Evolutionary conservation across 129 eudicot species (phyloP), one percentile per base, ranked within the genome.

Genomic region (Lonicera japonica): DNA sequence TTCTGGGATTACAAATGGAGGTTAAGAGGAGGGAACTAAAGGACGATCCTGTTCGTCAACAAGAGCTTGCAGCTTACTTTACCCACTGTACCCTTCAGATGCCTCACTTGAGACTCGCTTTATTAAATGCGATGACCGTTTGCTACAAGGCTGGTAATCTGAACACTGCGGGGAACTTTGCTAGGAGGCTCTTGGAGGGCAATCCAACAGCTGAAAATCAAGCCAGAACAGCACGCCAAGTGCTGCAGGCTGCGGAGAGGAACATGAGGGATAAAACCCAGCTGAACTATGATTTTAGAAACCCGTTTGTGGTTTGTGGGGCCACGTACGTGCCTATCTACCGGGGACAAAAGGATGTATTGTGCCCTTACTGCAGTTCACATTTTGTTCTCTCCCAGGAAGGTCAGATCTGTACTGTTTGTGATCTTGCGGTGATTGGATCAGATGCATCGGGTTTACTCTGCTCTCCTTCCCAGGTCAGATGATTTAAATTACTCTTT

Each of bases 21-120:
- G 64, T 67, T 21, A 67, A 67, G 61, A 67, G 72, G 29, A 67
- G 56, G 20, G 72, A 67, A 57, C 1, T 58, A 13, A 67, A 45
- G 54, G 72, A 67, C 21, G 25, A 56, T 43, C 64, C 57, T 12
- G 72, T 56, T 21, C 72, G 57, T 24, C 64, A 67, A 13, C 72
- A 67, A 14, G 72, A 67, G 72, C 64, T 67, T 24, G 72, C 72
- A 43, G 72, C 72, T n/a, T 67, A 67, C 20, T 67, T 67, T 56
- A 67, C 72, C 4, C 72, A 67, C 25, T 67, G 72, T 43, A 67
- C 56, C 61, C 72, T 67, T 56, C 72, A 67, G 41, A 11, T 43
- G 64, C 72, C 72, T 67, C 72, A 67, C 57, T 56, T 67, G 56
- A 67, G 72, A 12, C 72, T 67, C 5, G 72, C 72, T 55, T 24